These are phyloP conservation scores for Aegilops speltoides DNA, from an alignment of 176 grass and related monocot species.

Conservation along the genomic window DNA sequence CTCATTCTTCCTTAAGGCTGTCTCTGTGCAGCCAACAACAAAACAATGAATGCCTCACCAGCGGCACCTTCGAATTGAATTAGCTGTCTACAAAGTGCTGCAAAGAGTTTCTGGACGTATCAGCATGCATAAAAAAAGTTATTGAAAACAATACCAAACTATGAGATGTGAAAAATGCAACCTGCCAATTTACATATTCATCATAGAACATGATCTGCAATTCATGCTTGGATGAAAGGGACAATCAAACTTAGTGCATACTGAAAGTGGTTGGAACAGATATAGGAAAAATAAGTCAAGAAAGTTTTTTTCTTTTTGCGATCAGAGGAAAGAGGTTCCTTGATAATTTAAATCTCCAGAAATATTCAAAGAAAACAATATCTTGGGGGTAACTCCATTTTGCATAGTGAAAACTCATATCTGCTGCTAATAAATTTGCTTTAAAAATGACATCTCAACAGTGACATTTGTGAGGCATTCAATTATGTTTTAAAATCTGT, in stretches of 20 bases:
- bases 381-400: background rate
- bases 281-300: background rate
- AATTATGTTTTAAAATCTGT: background rate
- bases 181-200: background rate
- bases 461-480: background rate
- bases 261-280: background rate
- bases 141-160: background rate
- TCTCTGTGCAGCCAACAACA: background rate
- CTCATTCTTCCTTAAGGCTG: background rate
- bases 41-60: background rate
- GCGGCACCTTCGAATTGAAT: background rate
- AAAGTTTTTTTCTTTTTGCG: background rate
- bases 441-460: background rate
- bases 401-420: background rate
- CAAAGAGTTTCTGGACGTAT: constrained; percentile 1
- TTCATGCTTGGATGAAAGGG: background rate
- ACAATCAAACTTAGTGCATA: background rate
- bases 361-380: background rate
- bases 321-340: background rate
- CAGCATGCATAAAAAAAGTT: background rate
- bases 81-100: background rate
- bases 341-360: background rate
- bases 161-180: background rate
- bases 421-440: background rate
- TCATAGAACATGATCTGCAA: background rate